Evolutionary conservation across 2,329 filamentous ascomycete genomes (phyloP), one percentile per base, ranked within the genome.

Genomic region (Trichoderma endophyticum): DNA sequence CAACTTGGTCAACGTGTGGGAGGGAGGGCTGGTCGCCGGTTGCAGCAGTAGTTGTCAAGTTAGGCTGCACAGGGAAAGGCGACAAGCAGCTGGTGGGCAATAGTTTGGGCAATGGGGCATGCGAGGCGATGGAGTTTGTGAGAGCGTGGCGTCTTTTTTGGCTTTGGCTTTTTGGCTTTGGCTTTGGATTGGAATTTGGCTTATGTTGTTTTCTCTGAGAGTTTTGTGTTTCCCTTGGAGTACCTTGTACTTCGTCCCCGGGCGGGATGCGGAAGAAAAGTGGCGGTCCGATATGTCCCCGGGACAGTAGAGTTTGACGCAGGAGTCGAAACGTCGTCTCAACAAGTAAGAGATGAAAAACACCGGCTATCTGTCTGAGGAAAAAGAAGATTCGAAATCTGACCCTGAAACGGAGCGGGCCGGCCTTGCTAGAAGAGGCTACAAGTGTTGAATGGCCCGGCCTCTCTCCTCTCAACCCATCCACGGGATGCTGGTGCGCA

Each of bases 371-470:
- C 65, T 43, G 54, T 28, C 65, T 24, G 56, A 59, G 66, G 57
- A 24, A 70, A 59, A 36, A 54, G 21, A 60, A 54, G 57, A 18
- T 62, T 54, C 57, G 30, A 61, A 51, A 70, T 26, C 28, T 24
- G 21, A 32, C 67, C 57, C 67, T 70, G 67, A 62, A 62, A 62
- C 67, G 57, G 57, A 54, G 39, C 67, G 67, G 67, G 24, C 67
- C 67, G 67, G 67, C 63, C 60, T 56, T 54, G 26, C 48, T 54
- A 30, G 63, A 66, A 66, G 30, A 63, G 63, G 63, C 28, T 66
- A 24, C 48, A 54, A 14, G 48, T 54, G 56, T 26, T 36, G 63
- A 62, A 24, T 54, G 9, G n/a, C 21, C 39, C 28, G n/a, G 39
- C 57, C 57, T 34, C 30, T 70, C 67, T 54, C 26, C 57, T 70